These are phyloP conservation scores for Didymellaceae sp. DNA, from an alignment of 2,329 filamentous ascomycete species.

Conservation along the genomic window DNA sequence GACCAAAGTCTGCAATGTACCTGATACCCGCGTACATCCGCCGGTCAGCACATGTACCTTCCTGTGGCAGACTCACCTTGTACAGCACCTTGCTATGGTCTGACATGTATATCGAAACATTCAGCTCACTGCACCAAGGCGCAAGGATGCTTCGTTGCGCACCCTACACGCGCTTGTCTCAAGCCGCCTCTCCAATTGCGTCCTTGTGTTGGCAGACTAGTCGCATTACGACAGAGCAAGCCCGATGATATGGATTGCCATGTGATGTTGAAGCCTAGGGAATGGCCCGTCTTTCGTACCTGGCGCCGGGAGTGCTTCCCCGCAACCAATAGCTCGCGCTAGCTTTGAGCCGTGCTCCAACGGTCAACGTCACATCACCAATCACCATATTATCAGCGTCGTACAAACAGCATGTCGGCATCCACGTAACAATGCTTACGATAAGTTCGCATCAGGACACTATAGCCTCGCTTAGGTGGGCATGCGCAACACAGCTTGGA, in stretches of 20 bases:
- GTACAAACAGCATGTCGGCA: constrained; percentile 16
- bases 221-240: constrained; percentile 8
- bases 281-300: constrained; percentile 4
- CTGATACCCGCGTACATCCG: constrained; percentile 10
- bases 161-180: constrained; percentile 11
- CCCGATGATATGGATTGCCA: constrained; percentile 9
- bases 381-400: constrained; percentile 13
- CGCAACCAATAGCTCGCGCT: constrained; percentile 18
- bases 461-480: constrained; percentile 24
- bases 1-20: constrained; percentile 9
- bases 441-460: constrained; percentile 10
- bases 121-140: neutral
- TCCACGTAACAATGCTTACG: constrained; percentile 11
- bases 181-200: constrained; percentile 2
- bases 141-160: neutral
- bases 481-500: constrained; percentile 19
- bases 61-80: neutral
- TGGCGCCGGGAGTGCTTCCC: constrained; percentile 25
- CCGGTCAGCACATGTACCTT: constrained; percentile 6
- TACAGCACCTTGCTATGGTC: constrained; percentile 1
- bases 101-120: neutral
- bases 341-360: constrained; percentile 18
- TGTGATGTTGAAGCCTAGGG: constrained; percentile 9
- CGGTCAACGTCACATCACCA: constrained; percentile 22
- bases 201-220: constrained; percentile 6